Evolutionary conservation across 1,139 yeast species (phyloP).

Genomic region (Suhomyces maxii): DNA sequence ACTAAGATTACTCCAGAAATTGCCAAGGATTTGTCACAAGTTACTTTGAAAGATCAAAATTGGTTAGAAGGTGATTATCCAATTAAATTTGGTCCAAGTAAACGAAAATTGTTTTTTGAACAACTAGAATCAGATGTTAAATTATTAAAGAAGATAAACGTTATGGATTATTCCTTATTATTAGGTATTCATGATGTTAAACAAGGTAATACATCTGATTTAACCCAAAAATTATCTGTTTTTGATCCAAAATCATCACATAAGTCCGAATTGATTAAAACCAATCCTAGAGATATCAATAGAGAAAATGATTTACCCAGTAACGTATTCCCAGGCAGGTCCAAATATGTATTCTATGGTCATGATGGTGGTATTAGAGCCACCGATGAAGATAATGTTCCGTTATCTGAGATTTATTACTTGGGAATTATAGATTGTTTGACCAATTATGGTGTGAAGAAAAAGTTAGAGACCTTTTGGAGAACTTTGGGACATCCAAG

Average conservation of each 20-base stretch:
- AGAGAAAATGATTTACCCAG: slow-evolving; percentile 44
- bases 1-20: slow-evolving; percentile 39
- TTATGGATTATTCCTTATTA: slow-evolving; percentile 92
- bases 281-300: slow-evolving; percentile 49
- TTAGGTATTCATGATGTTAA: slow-evolving; percentile 82
- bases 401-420: slow-evolving; percentile 74
- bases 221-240: slow-evolving; percentile 40
- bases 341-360: slow-evolving; percentile 62
- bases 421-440: slow-evolving; percentile 93
- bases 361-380: slow-evolving; percentile 88
- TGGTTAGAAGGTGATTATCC: slow-evolving; percentile 70
- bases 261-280: slow-evolving; percentile 43
- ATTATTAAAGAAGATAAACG: slow-evolving; percentile 69
- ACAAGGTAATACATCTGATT: slow-evolving; percentile 46
- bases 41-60: slow-evolving; percentile 77
- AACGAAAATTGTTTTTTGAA: slow-evolving; percentile 54
- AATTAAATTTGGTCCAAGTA: slow-evolving; percentile 72
- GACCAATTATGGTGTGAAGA: slow-evolving; percentile 77
- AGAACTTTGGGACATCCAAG: slow-evolving; percentile 71
- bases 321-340: slow-evolving; percentile 50
- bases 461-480: slow-evolving; percentile 84
- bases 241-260: slow-evolving; percentile 49
- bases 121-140: slow-evolving; percentile 78
- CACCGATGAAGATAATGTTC: slow-evolving; percentile 63
- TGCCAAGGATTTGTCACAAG: slow-evolving; percentile 32